Base-by-base conservation (phyloP, 306 rosid genomes). In the Begonia masoniana region DNA sequence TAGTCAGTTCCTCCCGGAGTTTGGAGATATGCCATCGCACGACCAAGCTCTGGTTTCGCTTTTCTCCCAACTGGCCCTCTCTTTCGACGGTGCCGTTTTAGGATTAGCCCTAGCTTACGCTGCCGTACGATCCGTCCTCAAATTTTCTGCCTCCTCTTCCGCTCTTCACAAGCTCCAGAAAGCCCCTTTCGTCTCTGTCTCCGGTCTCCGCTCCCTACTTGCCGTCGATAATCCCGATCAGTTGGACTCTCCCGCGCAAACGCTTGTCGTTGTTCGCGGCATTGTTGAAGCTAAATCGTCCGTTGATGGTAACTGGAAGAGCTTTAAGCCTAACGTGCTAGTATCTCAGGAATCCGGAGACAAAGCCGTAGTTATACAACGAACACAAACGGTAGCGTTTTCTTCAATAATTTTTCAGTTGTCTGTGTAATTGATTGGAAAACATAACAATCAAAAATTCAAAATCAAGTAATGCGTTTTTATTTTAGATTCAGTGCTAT, bases 81-180 rank as follows among this genome's bases (percentile, higher is more conserved):
- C 92, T 57, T 71, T 71, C 43, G 92, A 91, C 68, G 96, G 97
- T 39, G 99, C 99, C 71, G 70, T 79, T 66, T 64, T 85, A 36
- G 97, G 97, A 15, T 51, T 75, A 4, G 73, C 85, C 63, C 50
- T 83, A 10, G 92, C 96, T 42, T 78, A 69, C 69, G 79, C 77
- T 51, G 79, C 96, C 55, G 72, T 68, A 5, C 88, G 82, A 39
- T 63, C 39, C 39, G 39, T 31, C 54, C 62, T 67, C 70, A 78
- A 77, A 45, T 74, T 52, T 69, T 31, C 76, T 21, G 50, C 75
- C 57, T 35, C 60, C 50, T 75, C 86, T 14, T 43, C 83, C 63
- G 78, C 94, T 51, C 81, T 91, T 56, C 39, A 59, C 1, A 77
- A 77, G 57, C 75, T 91, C 65, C 74, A 58, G 48, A n/a, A 6